These are phyloP conservation scores for Blepharisma stoltei DNA, from an alignment of 73 alveolate species.

Conservation along the genomic window DNA sequence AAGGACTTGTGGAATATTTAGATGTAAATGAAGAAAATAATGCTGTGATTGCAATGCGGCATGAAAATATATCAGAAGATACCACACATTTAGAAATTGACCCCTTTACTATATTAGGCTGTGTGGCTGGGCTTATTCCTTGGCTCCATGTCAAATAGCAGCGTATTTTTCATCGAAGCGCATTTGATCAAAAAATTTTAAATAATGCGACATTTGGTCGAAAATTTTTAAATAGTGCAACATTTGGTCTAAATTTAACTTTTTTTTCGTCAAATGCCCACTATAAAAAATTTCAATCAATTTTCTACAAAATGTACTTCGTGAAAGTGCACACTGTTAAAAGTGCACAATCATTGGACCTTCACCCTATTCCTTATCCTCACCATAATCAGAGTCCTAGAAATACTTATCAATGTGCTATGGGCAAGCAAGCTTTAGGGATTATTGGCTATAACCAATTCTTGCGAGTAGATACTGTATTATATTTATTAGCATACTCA, in stretches of 20 bases:
- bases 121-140: conserved; percentile 74
- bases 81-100: conserved; percentile 99
- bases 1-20: conserved; percentile 89
- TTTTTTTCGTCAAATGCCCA: neutral
- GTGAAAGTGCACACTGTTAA: no score
- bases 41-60: conserved; percentile 93
- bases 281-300: no score
- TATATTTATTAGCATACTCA: conserved; percentile 92
- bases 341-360: no score
- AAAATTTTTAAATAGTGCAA: no score
- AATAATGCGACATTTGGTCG: no score
- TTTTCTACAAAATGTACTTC: no score
- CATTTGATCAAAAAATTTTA: neutral
- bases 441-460: conserved; percentile 88
- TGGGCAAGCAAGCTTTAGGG: conserved; percentile 99
- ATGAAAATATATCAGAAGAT: conserved; percentile 44
- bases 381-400: conserved; percentile 99
- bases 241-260: neutral
- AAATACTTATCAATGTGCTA: conserved; percentile 98
- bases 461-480: conserved; percentile 89
- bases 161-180: no score
- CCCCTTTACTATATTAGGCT: conserved; percentile 95
- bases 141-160: no score
- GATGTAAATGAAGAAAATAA: conserved; percentile 99
- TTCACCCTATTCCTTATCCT: no score